phyloP scores from a whole-genome alignment of 805 yeast species.

The Wickerhamomyces rabaulensis region DNA sequence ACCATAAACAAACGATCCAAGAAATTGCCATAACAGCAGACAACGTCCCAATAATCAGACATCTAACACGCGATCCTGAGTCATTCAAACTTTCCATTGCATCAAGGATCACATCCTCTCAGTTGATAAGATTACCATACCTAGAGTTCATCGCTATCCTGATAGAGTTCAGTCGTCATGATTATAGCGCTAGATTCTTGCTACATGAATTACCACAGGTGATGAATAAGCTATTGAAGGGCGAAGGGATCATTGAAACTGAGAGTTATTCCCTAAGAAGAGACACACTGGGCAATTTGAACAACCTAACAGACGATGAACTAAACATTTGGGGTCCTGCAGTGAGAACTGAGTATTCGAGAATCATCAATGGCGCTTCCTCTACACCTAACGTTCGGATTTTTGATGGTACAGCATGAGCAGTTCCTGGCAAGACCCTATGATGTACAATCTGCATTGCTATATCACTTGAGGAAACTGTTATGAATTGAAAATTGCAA shows the following conservation, averaged over 20 bases:
- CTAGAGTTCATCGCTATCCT: slow-evolving; percentile 17
- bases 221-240: slow-evolving; percentile 19
- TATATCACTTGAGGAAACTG: too few species aligned
- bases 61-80: slow-evolving; percentile 6
- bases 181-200: slow-evolving; percentile 11
- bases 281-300: slow-evolving; percentile 14
- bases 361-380: slow-evolving; percentile 9
- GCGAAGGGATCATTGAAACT: slow-evolving; percentile 15
- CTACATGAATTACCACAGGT: slow-evolving; percentile 16
- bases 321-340: slow-evolving; percentile 18
- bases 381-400: slow-evolving; percentile 10
- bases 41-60: slow-evolving; percentile 12
- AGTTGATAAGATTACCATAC: slow-evolving; percentile 15
- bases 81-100: slow-evolving; percentile 7
- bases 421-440: not conserved
- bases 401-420: slow-evolving; percentile 6
- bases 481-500: too few species aligned
- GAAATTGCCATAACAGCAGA: slow-evolving; percentile 6
- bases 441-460: too few species aligned
- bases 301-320: slow-evolving; percentile 7
- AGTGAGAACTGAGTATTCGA: slow-evolving; percentile 10
- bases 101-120: slow-evolving; percentile 6
- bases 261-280: slow-evolving; percentile 17
- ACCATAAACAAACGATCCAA: slow-evolving; percentile 11
- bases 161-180: slow-evolving; percentile 4